Evolutionary conservation across 2,329 filamentous ascomycete genomes (phyloP), one percentile per base, ranked within the genome.

Genomic region (Pyricularia sp.): DNA sequence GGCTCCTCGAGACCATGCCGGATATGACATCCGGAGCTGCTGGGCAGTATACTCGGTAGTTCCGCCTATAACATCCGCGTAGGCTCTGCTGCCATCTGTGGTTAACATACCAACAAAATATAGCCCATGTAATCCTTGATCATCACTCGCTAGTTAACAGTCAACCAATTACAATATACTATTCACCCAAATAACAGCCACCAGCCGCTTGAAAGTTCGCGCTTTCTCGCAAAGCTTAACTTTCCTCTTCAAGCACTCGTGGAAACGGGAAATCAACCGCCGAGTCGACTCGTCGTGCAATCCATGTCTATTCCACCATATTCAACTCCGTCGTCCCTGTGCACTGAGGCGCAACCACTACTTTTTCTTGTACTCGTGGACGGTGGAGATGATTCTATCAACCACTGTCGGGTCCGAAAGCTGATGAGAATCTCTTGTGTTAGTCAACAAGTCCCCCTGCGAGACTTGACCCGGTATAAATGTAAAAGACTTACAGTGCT

Each of bases 401-500:
- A 99, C 93, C 28, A 97, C 88, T 66, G 81, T 85, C 61, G 94
- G 94, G 75, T 99, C 93, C 66, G 91, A 94, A 64, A 97, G 84
- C 88, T 96, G 24, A 59, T 59, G 9, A 19, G 70, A 62, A 68
- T 65, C 33, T 49, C 9, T 49, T 33, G 12, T 64, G 59, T 70
- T 66, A 70, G 68, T 62, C 24, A 66, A 59, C 5, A 26, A 5
- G 12, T 26, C 24, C 10, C 24, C 13, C 22, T 59, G 8, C 13
- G 67, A 67, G 67, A 22, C 33, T 22, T 26, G n/a, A 28, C 9
- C 28, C 26, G 53, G 35, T 16, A 13, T 12, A 60, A 60, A 9
- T 26, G 8, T 16, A 12, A 12, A 49, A 59, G 66, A 81, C 89
- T 80, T 82, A 96, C 91, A 70, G 94, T 97, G 24, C 90, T 90